Percentiles rank a stretch among this genome's conserved stretches.
phyloP scores from a whole-genome alignment of 2,329 filamentous ascomycete species.

The Colletotrichum orbiculare region DNA sequence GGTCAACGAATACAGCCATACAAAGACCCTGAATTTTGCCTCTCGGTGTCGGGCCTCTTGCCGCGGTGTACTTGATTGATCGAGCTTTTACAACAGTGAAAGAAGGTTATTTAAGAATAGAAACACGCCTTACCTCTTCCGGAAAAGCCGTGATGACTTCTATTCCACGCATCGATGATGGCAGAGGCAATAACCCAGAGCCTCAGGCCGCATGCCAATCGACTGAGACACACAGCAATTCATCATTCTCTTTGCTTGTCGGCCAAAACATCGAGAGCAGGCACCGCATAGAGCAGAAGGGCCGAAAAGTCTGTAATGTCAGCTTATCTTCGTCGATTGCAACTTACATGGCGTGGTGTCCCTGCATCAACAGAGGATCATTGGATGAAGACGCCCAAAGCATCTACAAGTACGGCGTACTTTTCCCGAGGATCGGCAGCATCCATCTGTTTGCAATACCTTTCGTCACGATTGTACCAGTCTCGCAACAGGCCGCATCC shows the following conservation, averaged over 20 bases:
- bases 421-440: not conserved
- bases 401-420: too few relatives aligned
- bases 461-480: not conserved
- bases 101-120: slow-evolving; percentile 39
- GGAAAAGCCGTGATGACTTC: slow-evolving; percentile 27
- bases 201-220: slow-evolving; percentile 21
- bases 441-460: slow-evolving; percentile 8
- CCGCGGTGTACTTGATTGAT: slow-evolving; percentile 16
- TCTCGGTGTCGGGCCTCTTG: slow-evolving; percentile 1
- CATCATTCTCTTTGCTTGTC: not conserved
- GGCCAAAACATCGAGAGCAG: slow-evolving; percentile 8
- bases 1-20: slow-evolving; percentile 14
- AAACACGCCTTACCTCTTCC: slow-evolving; percentile 27
- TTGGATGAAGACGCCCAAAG: too few relatives aligned
- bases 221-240: slow-evolving; percentile 30
- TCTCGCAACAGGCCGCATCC: slow-evolving; percentile 19
- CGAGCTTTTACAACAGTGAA: slow-evolving; percentile 23
- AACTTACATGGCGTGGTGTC: too few relatives aligned
- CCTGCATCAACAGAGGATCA: too few relatives aligned
- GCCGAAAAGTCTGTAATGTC: slow-evolving; percentile 20
- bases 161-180: slow-evolving; percentile 16
- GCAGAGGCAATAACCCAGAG: slow-evolving; percentile 13
- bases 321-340: not conserved
- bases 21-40: slow-evolving; percentile 23
- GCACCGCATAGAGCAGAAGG: slow-evolving; percentile 23